Evolutionary conservation across 2,329 filamentous ascomycete species (phyloP).

Genomic region (Dactylellina drechsleri): DNA sequence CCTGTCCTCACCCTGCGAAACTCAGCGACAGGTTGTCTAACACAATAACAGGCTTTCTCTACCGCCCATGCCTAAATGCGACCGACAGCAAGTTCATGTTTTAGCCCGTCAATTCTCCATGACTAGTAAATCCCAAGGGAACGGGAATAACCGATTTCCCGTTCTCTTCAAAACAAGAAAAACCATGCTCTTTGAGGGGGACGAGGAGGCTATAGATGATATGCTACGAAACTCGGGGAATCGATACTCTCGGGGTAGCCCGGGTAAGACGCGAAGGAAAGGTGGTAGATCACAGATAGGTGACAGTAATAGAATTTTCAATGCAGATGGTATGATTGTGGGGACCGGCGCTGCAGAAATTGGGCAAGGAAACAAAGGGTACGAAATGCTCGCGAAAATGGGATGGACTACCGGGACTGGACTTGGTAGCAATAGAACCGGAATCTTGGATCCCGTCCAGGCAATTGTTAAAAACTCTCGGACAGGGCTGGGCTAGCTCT

Average conservation of each 20-base stretch:
- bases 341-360: conserved; percentile 86
- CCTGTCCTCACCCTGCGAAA: neutral
- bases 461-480: conserved; percentile 89
- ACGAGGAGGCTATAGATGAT: conserved; percentile 68
- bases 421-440: conserved; percentile 82
- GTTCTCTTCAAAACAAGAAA: conserved; percentile 77
- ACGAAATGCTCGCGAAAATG: conserved; percentile 94
- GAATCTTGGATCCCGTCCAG: conserved; percentile 83
- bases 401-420: conserved; percentile 90
- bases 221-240: conserved; percentile 65
- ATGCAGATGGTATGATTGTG: conserved; percentile 87
- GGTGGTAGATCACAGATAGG: conserved; percentile 56
- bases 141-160: conserved; percentile 77
- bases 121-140: conserved; percentile 84
- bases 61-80: conserved; percentile 82
- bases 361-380: conserved; percentile 81
- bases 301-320: conserved; percentile 66
- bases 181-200: conserved; percentile 69
- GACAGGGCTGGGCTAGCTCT: conserved; percentile 76
- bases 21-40: conserved; percentile 4
- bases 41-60: conserved; percentile 70
- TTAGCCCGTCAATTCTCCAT: conserved; percentile 78
- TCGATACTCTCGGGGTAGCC: conserved; percentile 68
- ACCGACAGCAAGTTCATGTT: conserved; percentile 82
- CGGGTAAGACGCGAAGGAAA: conserved; percentile 60